Evolutionary conservation across 2,329 filamentous ascomycete genomes (phyloP).

Genomic region (Fusarium napiforme): DNA sequence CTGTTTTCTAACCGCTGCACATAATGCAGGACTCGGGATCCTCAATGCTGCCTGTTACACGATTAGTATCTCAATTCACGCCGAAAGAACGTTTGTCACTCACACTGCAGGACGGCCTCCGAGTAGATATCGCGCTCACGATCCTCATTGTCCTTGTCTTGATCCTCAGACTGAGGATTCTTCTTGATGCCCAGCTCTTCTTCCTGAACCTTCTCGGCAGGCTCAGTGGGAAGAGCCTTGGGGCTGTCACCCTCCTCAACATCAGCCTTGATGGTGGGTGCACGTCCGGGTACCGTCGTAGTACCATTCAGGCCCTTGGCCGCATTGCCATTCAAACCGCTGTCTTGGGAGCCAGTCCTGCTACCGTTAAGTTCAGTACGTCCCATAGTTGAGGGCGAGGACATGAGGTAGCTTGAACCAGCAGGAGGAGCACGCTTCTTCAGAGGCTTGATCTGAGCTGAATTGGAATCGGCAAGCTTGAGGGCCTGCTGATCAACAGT

Average conservation of each 20-base stretch:
- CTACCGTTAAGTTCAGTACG: conserved; percentile 70
- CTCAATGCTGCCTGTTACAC: conserved; percentile 82
- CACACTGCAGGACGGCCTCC: conserved; percentile 88
- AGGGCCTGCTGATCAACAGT: conserved; percentile 97
- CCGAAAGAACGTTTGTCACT: conserved; percentile 51
- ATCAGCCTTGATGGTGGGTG: conserved; percentile 80
- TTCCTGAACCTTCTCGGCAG: conserved; percentile 67
- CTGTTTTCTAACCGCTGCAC: conserved; percentile 83
- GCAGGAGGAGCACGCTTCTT: conserved; percentile 77
- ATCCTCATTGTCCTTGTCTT: conserved; percentile 74
- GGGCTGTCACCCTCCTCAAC: conserved; percentile 81
- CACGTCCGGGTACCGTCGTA: conserved; percentile 74
- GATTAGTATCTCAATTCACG: conserved; percentile 46
- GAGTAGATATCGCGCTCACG: conserved; percentile 95
- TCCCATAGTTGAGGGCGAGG: conserved; percentile 71
- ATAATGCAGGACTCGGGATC: conserved; percentile 95
- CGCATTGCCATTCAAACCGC: conserved; percentile 68
- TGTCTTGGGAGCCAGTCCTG: conserved; percentile 60
- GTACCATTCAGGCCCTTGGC: conserved; percentile 63
- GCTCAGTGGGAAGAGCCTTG: conserved; percentile 79
- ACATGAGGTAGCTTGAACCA: conserved; percentile 58
- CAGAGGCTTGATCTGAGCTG: conserved; percentile 70
- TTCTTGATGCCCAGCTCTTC: conserved; percentile 70
- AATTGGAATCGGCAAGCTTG: conserved; percentile 83
- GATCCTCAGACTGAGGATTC: conserved; percentile 76